Evolutionary conservation across 306 rosid genomes (phyloP).

Genomic region (Gillenia trifoliata): DNA sequence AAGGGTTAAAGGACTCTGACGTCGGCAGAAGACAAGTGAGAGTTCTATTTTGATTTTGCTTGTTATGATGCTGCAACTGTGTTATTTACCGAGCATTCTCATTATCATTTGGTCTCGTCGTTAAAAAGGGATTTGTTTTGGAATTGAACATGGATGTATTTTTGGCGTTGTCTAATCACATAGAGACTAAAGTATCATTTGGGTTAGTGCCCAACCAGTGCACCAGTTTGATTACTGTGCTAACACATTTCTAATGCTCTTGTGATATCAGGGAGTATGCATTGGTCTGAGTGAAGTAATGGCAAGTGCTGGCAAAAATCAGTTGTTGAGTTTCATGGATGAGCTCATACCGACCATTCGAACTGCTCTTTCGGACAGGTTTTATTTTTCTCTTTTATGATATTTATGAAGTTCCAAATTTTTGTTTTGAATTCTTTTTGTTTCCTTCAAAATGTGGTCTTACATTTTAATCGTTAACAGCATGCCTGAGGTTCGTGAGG

Average conservation of each 20-base stretch:
- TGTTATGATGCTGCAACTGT: neutral
- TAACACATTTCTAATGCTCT: constrained; percentile 1
- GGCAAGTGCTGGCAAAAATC: constrained; percentile 90
- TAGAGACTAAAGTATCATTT: neutral
- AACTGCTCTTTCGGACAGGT: constrained; percentile 95
- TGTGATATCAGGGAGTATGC: constrained; percentile 75
- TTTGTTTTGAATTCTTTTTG: neutral
- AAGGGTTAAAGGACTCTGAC: constrained; percentile 65
- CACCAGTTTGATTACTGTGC: neutral
- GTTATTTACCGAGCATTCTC: neutral
- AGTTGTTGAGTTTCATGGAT: constrained; percentile 89
- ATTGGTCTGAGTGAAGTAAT: constrained; percentile 97
- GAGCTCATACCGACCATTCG: constrained; percentile 92
- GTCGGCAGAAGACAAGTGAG: constrained; percentile 87
- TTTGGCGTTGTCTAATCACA: neutral
- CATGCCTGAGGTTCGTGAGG: constrained; percentile 80
- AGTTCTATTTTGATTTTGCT: constrained; percentile 1
- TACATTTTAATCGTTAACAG: constrained; percentile 38
- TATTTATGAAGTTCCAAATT: constrained; percentile 7
- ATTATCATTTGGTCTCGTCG: neutral
- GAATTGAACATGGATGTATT: neutral
- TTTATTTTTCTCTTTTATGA: constrained; percentile 14
- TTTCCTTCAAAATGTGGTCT: neutral
- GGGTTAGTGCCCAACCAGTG: neutral
- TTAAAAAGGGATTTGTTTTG: neutral